Percentiles rank a stretch among this genome's conserved stretches.
phyloP scores from a whole-genome alignment of 768 basidiomycete genomes.

The Trametes cinnabarina region DNA sequence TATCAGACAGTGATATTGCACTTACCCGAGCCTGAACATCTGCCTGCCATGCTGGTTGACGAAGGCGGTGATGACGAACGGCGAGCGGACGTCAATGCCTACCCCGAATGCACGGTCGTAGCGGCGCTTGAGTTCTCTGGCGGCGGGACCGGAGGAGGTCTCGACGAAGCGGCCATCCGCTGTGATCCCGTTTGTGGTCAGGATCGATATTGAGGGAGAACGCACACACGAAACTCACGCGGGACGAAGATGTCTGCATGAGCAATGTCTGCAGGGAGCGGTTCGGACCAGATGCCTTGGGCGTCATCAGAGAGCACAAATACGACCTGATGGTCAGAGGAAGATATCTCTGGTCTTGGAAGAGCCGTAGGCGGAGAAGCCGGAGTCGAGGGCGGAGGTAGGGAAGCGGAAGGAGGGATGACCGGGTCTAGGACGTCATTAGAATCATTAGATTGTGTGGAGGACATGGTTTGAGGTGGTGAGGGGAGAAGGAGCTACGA shows the following conservation, averaged over 20 bases:
- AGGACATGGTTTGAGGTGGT: conserved; percentile 13
- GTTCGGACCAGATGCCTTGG: conserved; percentile 1
- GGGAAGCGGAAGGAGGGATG: conserved; percentile 1
- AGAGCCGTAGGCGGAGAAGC: conserved; percentile 11
- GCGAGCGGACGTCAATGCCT: conserved; percentile 63
- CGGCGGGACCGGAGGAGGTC: conserved; percentile 72
- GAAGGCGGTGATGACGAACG: conserved; percentile 80
- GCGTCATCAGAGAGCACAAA: conserved; percentile 4
- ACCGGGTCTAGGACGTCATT: conserved; percentile 4
- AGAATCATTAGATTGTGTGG: conserved; percentile 18
- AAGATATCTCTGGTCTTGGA: conserved; percentile 6
- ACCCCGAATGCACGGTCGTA: conserved; percentile 73
- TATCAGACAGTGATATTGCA: conserved; percentile 14
- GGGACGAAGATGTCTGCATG: conserved; percentile 34
- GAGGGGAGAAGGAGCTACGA: conserved; percentile 5
- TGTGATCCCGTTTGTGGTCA: conserved; percentile 25
- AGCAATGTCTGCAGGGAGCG: conserved; percentile 31
- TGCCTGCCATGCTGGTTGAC: conserved; percentile 77
- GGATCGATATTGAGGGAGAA: not conserved
- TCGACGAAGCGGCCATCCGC: conserved; percentile 79
- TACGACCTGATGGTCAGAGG: not conserved
- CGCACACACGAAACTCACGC: conserved; percentile 24
- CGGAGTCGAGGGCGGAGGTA: conserved; percentile 8
- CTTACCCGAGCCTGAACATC: conserved; percentile 78
- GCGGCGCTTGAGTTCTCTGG: conserved; percentile 71